These are phyloP conservation scores for Camelina sativa DNA, from an alignment of 345 rosid species.

Conservation along the genomic window DNA sequence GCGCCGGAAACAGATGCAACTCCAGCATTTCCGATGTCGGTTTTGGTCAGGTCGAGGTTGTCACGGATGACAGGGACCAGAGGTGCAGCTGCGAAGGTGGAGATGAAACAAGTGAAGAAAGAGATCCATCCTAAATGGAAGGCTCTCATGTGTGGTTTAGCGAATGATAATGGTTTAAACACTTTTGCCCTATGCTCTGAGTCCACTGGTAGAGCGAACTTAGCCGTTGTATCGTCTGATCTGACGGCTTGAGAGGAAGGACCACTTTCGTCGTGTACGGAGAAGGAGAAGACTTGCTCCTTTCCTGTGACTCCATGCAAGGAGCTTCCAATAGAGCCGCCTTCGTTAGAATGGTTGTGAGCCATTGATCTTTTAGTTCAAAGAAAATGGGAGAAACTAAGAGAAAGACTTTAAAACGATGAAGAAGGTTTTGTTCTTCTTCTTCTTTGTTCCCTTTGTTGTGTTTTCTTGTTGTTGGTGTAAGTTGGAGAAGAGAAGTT, in stretches of 20 bases:
- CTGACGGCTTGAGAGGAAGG: constrained; percentile 23
- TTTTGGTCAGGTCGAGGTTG: constrained; percentile 68
- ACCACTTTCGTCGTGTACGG: constrained; percentile 31
- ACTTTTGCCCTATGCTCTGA: constrained; percentile 83
- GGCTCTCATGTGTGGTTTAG: constrained; percentile 86
- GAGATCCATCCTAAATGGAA: constrained; percentile 92
- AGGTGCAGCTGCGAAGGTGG: constrained; percentile 90
- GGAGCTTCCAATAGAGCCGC: constrained; percentile 53
- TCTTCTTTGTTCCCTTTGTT: constrained; percentile 20
- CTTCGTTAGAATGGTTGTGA: constrained; percentile 39
- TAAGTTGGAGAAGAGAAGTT: constrained; percentile 20
- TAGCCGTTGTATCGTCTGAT: constrained; percentile 50
- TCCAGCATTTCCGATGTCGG: constrained; percentile 79
- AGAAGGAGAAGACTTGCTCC: constrained; percentile 64
- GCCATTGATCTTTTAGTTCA: constrained; percentile 46
- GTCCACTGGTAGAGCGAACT: constrained; percentile 71
- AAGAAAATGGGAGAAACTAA: constrained; percentile 12
- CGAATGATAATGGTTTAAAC: constrained; percentile 64
- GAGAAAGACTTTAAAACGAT: not conserved
- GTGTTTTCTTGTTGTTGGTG: constrained; percentile 23
- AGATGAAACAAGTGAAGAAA: constrained; percentile 85
- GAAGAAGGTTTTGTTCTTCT: not conserved
- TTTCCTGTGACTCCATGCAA: constrained; percentile 71
- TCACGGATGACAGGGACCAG: constrained; percentile 81
- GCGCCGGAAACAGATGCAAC: constrained; percentile 87